A percentile compares a stretch with the other conserved stretches of the same genome.
These are phyloP conservation scores for Cryptococcus maquisensis DNA, from an alignment of 1,284 basidiomycete species.

Conservation along the genomic window DNA sequence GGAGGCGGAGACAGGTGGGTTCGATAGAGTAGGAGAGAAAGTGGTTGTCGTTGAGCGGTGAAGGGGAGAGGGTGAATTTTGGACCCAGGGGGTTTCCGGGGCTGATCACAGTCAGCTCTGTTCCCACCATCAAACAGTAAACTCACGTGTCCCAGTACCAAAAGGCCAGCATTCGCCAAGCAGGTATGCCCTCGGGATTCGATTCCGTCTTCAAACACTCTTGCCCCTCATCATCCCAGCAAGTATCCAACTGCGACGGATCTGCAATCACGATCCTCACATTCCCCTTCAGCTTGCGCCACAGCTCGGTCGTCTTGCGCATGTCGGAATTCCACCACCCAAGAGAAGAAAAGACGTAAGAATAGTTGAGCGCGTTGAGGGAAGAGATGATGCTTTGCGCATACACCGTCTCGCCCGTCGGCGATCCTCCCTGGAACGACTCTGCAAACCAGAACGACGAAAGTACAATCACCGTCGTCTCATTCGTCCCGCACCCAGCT, in stretches of 20 bases:
- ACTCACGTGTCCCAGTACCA: conserved; percentile 46
- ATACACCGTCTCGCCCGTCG: conserved; percentile 36
- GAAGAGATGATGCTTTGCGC: conserved; percentile 39
- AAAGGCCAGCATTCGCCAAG: conserved; percentile 46
- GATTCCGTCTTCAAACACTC: conserved; percentile 30
- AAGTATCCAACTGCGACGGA: conserved; percentile 28
- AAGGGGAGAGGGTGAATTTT: conserved; percentile 47
- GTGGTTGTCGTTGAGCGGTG: conserved; percentile 31
- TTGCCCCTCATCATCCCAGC: conserved; percentile 20
- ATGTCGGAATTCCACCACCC: conserved; percentile 38
- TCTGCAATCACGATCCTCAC: conserved; percentile 33
- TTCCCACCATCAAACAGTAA: no score
- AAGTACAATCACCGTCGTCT: conserved; percentile 39
- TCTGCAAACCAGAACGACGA: conserved; percentile 29
- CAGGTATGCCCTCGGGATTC: conserved; percentile 37
- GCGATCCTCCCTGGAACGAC: conserved; percentile 20
- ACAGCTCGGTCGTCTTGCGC: conserved; percentile 30
- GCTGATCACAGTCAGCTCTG: conserved; percentile 6
- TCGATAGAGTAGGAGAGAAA: conserved; percentile 50
- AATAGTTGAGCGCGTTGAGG: conserved; percentile 33
- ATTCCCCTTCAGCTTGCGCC: conserved; percentile 25
- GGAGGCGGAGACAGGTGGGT: conserved; percentile 33
- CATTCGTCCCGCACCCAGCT: conserved; percentile 33
- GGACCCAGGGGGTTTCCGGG: conserved; percentile 42
- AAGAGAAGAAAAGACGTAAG: conserved; percentile 32